Evolutionary conservation across 2,329 filamentous ascomycete species (phyloP).

Genomic region (Hawksworthiomyces lignivorus): DNA sequence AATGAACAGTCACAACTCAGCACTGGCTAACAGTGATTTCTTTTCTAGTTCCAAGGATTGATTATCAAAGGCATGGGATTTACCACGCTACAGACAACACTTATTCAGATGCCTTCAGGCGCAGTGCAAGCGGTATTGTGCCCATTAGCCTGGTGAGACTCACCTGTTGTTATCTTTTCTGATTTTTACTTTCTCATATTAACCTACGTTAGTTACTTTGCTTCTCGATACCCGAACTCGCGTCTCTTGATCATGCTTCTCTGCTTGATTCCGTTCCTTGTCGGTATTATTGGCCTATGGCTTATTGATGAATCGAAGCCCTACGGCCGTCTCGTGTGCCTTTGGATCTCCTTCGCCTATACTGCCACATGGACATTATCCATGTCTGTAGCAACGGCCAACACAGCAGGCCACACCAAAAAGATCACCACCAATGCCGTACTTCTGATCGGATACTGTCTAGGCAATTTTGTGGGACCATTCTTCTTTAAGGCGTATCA

Average conservation of each 20-base stretch:
- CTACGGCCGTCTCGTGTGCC: constrained; percentile 18
- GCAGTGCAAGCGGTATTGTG: neutral
- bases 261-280: constrained; percentile 14
- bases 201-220: neutral
- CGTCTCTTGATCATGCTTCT: constrained; percentile 14
- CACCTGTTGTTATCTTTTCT: too few species aligned
- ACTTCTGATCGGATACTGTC: constrained; percentile 51
- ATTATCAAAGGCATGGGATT: constrained; percentile 53
- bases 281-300: constrained; percentile 13
- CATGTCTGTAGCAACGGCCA: constrained; percentile 39
- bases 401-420: constrained; percentile 50
- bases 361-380: constrained; percentile 31
- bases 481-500: constrained; percentile 54
- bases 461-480: constrained; percentile 53
- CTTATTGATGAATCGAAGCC: constrained; percentile 11
- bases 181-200: too few species aligned
- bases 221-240: constrained; percentile 1
- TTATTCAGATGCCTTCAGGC: constrained; percentile 27
- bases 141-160: neutral
- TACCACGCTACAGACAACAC: constrained; percentile 26
- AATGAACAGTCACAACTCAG: neutral
- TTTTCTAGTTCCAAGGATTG: constrained; percentile 51
- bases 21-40: too few species aligned
- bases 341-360: constrained; percentile 24
- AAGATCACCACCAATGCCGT: constrained; percentile 57